Evolutionary conservation across 495 filamentous ascomycete genomes (phyloP), one percentile per base, ranked within the genome.

Genomic region (Elaphomyces granulatus): DNA sequence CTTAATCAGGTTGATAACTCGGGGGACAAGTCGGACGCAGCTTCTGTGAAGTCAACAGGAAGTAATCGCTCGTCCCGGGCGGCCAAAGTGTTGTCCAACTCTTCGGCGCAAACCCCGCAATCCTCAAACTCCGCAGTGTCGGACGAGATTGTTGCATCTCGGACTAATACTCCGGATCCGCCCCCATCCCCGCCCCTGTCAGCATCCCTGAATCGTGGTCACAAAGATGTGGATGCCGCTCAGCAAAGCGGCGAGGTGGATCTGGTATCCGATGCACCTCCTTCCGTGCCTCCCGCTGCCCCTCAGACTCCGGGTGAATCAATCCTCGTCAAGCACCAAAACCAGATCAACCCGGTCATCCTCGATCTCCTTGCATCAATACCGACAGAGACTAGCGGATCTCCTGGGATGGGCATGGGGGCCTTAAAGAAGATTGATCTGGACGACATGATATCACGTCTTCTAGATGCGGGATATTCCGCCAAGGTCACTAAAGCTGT

Each of bases 401-500:
- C 62, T 1, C 63, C 63, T 4, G 63, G 65, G 2, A 68, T 66
- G 61, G 61, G 63, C 8, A 66, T 72, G 60, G 66, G 81, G 34
- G 83, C 87, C 19, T 68, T 94, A 53, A 94, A 93, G 62, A 75
- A 83, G 21, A 82, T 86, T 41, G 88, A 96, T 60, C 66, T 99
- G 34, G 90, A 99, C 52, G 90, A 96, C 53, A 95, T 94, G 74
- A 99, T 99, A 51, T 80, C 81, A 45, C 79, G 90, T 26, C 77
- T 99, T 15, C 68, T 96, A 26, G 90, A 96, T 60, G 90, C 90
- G 17, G 90, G 78, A 15, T 96, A 99, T 54, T 83, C 90, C 21
- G 83, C 87, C 34, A 96, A 96, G 56, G 82, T 95, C 48, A 95
- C 90, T 36, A 99, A 99, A 66, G 82, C 85, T 15, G 86, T 96